Conservation (phyloP, 176 grass and related monocot species). For the Eragrostis nindensis region DNA sequence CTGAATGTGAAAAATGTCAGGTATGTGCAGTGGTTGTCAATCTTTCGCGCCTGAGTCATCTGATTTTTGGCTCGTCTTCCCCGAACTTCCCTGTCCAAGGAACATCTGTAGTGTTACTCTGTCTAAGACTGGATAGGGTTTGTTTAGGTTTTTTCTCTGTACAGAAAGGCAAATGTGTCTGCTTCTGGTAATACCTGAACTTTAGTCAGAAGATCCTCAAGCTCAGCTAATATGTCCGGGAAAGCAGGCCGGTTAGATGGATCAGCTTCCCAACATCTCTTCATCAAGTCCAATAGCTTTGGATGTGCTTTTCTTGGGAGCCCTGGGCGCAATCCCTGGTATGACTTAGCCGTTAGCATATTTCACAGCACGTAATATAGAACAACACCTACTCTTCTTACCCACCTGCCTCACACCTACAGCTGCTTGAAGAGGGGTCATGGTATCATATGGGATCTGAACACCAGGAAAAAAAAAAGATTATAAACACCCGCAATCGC, state of each 20-base stretch:
- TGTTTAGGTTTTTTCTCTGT: background rate
- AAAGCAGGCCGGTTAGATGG: constrained; percentile 81
- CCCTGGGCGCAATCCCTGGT: constrained; percentile 79
- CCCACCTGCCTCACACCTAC: constrained; percentile 87
- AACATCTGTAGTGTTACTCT: background rate
- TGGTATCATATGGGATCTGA: constrained; percentile 92
- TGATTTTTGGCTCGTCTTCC: constrained; percentile 30
- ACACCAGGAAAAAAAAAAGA: constrained; percentile 30
- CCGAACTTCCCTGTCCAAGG: constrained; percentile 47
- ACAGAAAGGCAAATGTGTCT: background rate
- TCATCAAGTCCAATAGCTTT: constrained; percentile 73
- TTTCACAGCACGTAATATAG: background rate
- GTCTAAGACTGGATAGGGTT: background rate
- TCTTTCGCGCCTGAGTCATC: constrained; percentile 25
- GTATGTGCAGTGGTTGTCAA: constrained; percentile 47
- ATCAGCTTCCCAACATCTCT: constrained; percentile 78
- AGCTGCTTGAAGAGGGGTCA: constrained; percentile 98
- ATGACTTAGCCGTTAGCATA: constrained; percentile 35
- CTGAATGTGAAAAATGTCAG: constrained; percentile 41
- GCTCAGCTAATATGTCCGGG: constrained; percentile 65
- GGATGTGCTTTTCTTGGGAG: constrained; percentile 73
- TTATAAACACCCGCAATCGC: constrained; percentile 17
- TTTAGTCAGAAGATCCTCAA: constrained; percentile 78
- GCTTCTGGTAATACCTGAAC: constrained; percentile 61
- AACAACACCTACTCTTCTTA: background rate